A percentile compares a stretch with the other conserved stretches of the same genome.
Conservation (phyloP, 169 alveolate genomes). For the Plasmodium vivax region DNA sequence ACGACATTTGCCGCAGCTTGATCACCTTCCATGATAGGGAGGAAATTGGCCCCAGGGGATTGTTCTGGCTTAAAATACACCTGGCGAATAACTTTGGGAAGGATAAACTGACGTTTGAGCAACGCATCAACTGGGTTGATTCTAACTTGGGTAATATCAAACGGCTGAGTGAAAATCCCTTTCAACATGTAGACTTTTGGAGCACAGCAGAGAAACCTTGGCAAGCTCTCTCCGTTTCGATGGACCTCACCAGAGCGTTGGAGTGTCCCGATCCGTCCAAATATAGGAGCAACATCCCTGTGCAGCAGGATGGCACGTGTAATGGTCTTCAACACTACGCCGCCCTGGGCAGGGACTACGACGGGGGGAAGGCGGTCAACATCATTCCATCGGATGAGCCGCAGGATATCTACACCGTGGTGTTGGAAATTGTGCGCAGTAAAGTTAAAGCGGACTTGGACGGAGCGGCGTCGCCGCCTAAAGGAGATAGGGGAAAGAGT, state of each 20-base stretch:
- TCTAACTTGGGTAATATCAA: conserved; percentile 80
- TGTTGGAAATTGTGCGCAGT: conserved; percentile 82
- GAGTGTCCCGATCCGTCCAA: conserved; percentile 87
- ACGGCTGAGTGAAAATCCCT: conserved; percentile 78
- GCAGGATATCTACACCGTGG: conserved; percentile 96
- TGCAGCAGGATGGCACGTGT: conserved; percentile 98
- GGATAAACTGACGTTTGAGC: conserved; percentile 91
- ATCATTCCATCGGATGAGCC: conserved; percentile 92
- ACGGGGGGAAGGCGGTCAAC: conserved; percentile 96
- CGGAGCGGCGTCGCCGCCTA: not conserved
- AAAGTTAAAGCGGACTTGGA: conserved; percentile 78
- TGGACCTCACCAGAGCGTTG: conserved; percentile 88
- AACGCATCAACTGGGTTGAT: conserved; percentile 90
- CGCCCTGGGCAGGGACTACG: conserved; percentile 95
- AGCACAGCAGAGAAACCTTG: conserved; percentile 94
- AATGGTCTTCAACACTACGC: conserved; percentile 98
- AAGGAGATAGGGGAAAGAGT: conserved; percentile 13
- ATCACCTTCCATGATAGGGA: conserved; percentile 92
- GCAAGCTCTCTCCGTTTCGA: conserved; percentile 94
- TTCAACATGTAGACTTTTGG: conserved; percentile 92
- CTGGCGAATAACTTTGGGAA: conserved; percentile 93
- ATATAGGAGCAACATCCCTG: conserved; percentile 90
- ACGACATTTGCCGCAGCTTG: conserved; percentile 95
- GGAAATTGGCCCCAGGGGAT: conserved; percentile 94
- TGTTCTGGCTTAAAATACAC: conserved; percentile 96